Conservation (phyloP, 805 yeast species). For the Jamesozyma piceae region DNA sequence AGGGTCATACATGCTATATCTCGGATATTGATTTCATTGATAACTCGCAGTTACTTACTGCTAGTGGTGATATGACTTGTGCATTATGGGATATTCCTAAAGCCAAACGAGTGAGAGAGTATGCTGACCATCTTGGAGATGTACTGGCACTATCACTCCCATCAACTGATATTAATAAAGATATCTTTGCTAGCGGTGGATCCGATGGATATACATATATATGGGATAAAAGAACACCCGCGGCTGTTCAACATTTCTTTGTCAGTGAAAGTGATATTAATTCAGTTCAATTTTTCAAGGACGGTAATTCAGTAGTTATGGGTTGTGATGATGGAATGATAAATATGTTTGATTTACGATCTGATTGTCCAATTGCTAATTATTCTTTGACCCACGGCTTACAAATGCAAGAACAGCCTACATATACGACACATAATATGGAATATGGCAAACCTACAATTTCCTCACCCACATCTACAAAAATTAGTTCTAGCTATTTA, state of each 20-base stretch:
- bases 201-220: slow-evolving; percentile 59
- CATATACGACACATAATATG: slow-evolving; percentile 19
- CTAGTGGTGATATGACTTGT: slow-evolving; percentile 77
- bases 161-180: slow-evolving; percentile 14
- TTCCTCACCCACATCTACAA: slow-evolving; percentile 9
- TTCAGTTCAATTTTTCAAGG: slow-evolving; percentile 53
- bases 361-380: slow-evolving; percentile 57
- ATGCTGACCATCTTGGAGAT: slow-evolving; percentile 63
- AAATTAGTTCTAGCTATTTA: slow-evolving; percentile 25
- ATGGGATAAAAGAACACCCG: slow-evolving; percentile 54
- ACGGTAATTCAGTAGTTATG: slow-evolving; percentile 57
- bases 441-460: slow-evolving; percentile 19
- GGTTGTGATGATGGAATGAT: slow-evolving; percentile 76
- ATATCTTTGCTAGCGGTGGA: slow-evolving; percentile 50
- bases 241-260: slow-evolving; percentile 41
- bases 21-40: slow-evolving; percentile 63
- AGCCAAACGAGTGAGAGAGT: slow-evolving; percentile 45
- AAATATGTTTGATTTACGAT: slow-evolving; percentile 63
- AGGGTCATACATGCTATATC: slow-evolving; percentile 78
- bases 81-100: slow-evolving; percentile 69
- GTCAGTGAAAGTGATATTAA: slow-evolving; percentile 60
- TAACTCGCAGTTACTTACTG: slow-evolving; percentile 49
- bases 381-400: slow-evolving; percentile 32
- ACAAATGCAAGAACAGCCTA: slow-evolving; percentile 10
- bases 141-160: slow-evolving; percentile 42